Conservation (phyloP, 768 basidiomycete species). For the Gautieria morchelliformis region DNA sequence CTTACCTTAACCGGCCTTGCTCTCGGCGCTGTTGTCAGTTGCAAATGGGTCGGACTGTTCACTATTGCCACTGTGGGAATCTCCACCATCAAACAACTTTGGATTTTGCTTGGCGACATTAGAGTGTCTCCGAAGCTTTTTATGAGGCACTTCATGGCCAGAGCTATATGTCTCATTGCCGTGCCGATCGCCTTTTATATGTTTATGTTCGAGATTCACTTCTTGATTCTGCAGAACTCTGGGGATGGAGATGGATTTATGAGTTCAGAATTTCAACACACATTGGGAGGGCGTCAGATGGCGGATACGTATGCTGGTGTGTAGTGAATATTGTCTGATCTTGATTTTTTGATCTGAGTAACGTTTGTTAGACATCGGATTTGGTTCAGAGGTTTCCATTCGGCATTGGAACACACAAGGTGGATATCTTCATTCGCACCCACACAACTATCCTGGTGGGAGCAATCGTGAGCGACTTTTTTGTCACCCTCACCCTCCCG, state of each 20-base stretch:
- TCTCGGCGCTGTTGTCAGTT: slow-evolving; percentile 85
- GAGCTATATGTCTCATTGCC: slow-evolving; percentile 82
- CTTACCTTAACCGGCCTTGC: slow-evolving; percentile 78
- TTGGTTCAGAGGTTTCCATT: slow-evolving; percentile 76
- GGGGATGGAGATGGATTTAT: slow-evolving; percentile 99
- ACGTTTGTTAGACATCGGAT: slow-evolving; percentile 55
- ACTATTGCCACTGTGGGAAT: slow-evolving; percentile 91
- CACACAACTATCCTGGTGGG: slow-evolving; percentile 82
- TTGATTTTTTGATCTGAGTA: not conserved
- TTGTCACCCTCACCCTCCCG: slow-evolving; percentile 1
- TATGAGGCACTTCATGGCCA: slow-evolving; percentile 76
- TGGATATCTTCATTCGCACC: slow-evolving; percentile 95
- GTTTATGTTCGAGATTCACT: slow-evolving; percentile 94
- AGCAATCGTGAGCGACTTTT: slow-evolving; percentile 60
- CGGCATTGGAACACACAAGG: slow-evolving; percentile 96
- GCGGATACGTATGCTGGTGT: slow-evolving; percentile 83
- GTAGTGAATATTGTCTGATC: slow-evolving; percentile 14
- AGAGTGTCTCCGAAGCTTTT: slow-evolving; percentile 68
- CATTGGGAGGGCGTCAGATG: slow-evolving; percentile 83
- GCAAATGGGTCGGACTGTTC: slow-evolving; percentile 98
- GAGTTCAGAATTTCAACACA: slow-evolving; percentile 98
- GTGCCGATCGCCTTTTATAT: slow-evolving; percentile 88
- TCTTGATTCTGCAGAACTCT: slow-evolving; percentile 75
- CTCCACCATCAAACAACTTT: slow-evolving; percentile 77
- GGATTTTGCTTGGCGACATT: slow-evolving; percentile 82